Percentiles rank a stretch among this genome's conserved stretches.
These are phyloP conservation scores for Suillus subaureus DNA, from an alignment of 768 basidiomycete species.

Conservation along the genomic window DNA sequence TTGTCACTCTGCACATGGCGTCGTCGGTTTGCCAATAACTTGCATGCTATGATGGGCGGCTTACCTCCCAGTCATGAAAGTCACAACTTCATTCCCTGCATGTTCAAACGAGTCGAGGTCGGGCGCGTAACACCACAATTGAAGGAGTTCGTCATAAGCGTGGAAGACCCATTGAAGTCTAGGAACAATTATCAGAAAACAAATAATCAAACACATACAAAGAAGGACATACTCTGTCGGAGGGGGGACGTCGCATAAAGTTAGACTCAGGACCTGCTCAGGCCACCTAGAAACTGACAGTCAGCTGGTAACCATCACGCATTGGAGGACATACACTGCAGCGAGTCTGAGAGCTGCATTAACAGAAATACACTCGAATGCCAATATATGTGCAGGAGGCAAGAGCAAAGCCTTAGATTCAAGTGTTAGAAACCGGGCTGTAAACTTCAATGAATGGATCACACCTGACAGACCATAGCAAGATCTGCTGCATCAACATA, in stretches of 20 bases:
- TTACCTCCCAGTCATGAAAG: constrained; percentile 60
- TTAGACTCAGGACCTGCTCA: constrained; percentile 67
- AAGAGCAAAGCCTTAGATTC: constrained; percentile 54
- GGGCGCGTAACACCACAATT: constrained; percentile 63
- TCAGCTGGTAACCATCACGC: background rate
- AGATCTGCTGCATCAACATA: constrained; percentile 84
- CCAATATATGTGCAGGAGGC: constrained; percentile 71
- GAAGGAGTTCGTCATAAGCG: constrained; percentile 63
- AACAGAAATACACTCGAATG: constrained; percentile 61
- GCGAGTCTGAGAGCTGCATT: constrained; percentile 66
- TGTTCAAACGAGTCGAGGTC: constrained; percentile 72
- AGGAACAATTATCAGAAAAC: constrained; percentile 8
- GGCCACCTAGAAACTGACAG: constrained; percentile 57
- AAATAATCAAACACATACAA: background rate
- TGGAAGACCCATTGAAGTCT: constrained; percentile 63
- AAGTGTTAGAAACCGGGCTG: background rate
- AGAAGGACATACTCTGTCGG: constrained; percentile 58
- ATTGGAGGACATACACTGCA: constrained; percentile 50
- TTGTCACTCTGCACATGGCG: constrained; percentile 29
- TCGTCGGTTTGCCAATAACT: constrained; percentile 7
- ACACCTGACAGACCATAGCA: constrained; percentile 63
- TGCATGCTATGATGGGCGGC: constrained; percentile 21
- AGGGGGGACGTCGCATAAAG: constrained; percentile 67
- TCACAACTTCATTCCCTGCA: constrained; percentile 58
- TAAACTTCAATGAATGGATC: constrained; percentile 22